These are phyloP conservation scores for Achlya hypogyna DNA, from an alignment of 352 stramenopile genomes.

Conservation along the genomic window DNA sequence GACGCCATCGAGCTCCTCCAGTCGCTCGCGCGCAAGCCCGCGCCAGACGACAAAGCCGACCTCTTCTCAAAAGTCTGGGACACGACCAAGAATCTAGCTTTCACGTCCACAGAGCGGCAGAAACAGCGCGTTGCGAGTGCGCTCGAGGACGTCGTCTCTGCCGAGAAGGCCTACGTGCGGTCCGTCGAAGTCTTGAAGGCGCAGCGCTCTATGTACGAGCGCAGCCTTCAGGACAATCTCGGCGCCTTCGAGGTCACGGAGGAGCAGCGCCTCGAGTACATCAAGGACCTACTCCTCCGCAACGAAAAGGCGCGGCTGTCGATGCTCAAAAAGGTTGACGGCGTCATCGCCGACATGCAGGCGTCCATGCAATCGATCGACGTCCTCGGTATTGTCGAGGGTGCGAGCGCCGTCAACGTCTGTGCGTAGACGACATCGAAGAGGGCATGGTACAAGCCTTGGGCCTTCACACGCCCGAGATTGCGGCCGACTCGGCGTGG, in stretches of 20 bases:
- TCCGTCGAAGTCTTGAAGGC: conserved; percentile 58
- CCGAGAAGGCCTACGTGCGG: conserved; percentile 61
- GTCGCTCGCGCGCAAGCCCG: conserved; percentile 12
- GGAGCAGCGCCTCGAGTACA: conserved; percentile 70
- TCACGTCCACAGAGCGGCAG: conserved; percentile 53
- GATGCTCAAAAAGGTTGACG: conserved; percentile 36
- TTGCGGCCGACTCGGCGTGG: not conserved
- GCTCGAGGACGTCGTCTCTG: conserved; percentile 56
- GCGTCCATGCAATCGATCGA: conserved; percentile 42
- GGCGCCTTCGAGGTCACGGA: conserved; percentile 74
- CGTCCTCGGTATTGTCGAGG: conserved; percentile 42
- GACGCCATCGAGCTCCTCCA: conserved; percentile 50
- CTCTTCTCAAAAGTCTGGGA: conserved; percentile 79
- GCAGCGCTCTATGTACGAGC: conserved; percentile 51
- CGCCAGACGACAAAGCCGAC: conserved; percentile 39
- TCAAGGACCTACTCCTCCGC: conserved; percentile 64
- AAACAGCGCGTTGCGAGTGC: conserved; percentile 44
- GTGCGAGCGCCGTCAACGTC: not conserved
- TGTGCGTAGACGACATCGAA: conserved; percentile 52
- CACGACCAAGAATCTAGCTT: conserved; percentile 53
- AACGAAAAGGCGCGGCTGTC: conserved; percentile 46
- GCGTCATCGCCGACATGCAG: conserved; percentile 43
- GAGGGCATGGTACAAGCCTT: conserved; percentile 37
- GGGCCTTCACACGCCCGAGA: not conserved
- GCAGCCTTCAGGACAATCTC: conserved; percentile 67